Percentiles rank a stretch among this genome's conserved stretches.
Conservation (phyloP, 495 filamentous ascomycete species). For the Penicillium steckii region DNA sequence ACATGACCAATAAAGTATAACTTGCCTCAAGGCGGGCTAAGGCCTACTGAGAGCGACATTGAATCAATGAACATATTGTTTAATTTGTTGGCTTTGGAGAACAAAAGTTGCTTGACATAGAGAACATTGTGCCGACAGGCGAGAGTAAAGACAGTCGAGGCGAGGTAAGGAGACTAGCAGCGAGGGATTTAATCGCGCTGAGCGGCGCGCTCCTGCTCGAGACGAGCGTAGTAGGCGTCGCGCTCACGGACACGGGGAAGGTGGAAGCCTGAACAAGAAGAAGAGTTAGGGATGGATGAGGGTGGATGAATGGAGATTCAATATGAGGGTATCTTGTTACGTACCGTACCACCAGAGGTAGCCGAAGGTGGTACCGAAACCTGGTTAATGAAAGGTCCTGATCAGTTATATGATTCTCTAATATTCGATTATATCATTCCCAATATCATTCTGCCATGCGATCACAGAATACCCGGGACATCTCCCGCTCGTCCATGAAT, state of each 20-base stretch:
- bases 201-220: conserved; percentile 66
- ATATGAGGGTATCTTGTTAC: conserved; percentile 32
- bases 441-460: neutral
- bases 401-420: conserved; percentile 5
- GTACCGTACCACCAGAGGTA: conserved; percentile 82
- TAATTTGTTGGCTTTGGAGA: conserved; percentile 8
- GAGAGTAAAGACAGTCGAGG: conserved; percentile 11
- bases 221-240: conserved; percentile 72
- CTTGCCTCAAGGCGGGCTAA: conserved; percentile 4
- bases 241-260: conserved; percentile 72
- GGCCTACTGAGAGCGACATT: conserved; percentile 1
- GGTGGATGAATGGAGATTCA: neutral
- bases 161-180: conserved; percentile 11
- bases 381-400: conserved; percentile 29
- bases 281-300: conserved; percentile 2
- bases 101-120: conserved; percentile 13
- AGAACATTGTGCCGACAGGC: conserved; percentile 19
- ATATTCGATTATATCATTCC: neutral
- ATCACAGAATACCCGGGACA: neutral
- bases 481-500: conserved; percentile 13
- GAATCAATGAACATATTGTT: conserved; percentile 1
- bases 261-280: conserved; percentile 64
- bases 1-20: conserved; percentile 15
- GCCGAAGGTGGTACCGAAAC: conserved; percentile 67
- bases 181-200: conserved; percentile 31